Conservation (phyloP, 192 early-diverging fungal species). For the Lobosporangium transversale region DNA sequence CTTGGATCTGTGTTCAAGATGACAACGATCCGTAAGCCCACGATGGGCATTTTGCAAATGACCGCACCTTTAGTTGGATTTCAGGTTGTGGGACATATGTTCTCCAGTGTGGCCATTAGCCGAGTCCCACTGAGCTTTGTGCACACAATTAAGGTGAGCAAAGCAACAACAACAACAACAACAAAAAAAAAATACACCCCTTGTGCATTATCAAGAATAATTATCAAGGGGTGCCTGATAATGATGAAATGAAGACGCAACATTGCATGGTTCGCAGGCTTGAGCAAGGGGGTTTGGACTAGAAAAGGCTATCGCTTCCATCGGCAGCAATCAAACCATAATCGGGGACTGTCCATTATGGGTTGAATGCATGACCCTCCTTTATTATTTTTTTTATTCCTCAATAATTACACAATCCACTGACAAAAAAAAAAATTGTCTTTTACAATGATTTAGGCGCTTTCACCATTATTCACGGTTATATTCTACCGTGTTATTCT, state of each 20-base stretch:
- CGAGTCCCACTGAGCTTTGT: conserved; percentile 84
- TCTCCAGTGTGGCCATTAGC: conserved; percentile 80
- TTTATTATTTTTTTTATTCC: too few relatives aligned
- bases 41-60: conserved; percentile 62
- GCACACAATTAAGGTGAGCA: conserved; percentile 88
- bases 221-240: too few relatives aligned
- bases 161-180: neutral
- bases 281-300: too few relatives aligned
- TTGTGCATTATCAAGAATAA: too few relatives aligned
- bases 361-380: neutral
- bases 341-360: too few relatives aligned
- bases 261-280: too few relatives aligned
- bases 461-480: conserved; percentile 90
- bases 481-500: conserved; percentile 78
- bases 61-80: conserved; percentile 80
- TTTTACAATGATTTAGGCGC: conserved; percentile 60
- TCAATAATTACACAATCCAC: too few relatives aligned
- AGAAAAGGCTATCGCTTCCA: too few relatives aligned
- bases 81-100: conserved; percentile 86
- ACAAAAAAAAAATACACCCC: neutral
- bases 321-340: too few relatives aligned
- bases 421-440: too few relatives aligned
- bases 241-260: too few relatives aligned
- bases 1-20: conserved; percentile 48
- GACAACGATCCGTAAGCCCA: conserved; percentile 65